phyloP scores from a whole-genome alignment of 768 basidiomycete species.

The Panus rudis region DNA sequence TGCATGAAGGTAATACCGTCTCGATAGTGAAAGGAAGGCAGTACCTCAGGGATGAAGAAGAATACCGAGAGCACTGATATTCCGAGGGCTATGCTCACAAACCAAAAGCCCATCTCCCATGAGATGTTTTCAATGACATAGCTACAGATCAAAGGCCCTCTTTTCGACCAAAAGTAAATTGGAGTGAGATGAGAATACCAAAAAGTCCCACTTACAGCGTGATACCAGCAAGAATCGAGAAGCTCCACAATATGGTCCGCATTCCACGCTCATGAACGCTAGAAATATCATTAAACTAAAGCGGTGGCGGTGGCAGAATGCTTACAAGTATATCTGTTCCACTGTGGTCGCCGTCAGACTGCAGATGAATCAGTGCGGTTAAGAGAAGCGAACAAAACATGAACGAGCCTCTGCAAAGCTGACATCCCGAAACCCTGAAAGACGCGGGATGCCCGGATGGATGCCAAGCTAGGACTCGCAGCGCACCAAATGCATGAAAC shows the following conservation, averaged over 20 bases:
- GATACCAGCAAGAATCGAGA: constrained; percentile 36
- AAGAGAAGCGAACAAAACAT: background rate
- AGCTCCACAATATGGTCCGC: constrained; percentile 38
- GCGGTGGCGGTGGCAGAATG: background rate
- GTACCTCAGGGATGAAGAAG: constrained; percentile 38
- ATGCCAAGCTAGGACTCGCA: constrained; percentile 32
- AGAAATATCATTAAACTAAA: background rate
- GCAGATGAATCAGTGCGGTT: too few relatives aligned
- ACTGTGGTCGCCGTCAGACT: constrained; percentile 36
- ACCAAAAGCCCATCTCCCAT: constrained; percentile 42
- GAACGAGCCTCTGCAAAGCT: constrained; percentile 30
- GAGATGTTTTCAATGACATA: constrained; percentile 38
- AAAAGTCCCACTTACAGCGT: constrained; percentile 26
- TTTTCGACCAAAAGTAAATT: constrained; percentile 6
- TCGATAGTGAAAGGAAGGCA: too few relatives aligned
- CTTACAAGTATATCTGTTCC: constrained; percentile 37
- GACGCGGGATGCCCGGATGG: constrained; percentile 35
- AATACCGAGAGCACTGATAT: constrained; percentile 31
- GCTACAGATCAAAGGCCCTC: constrained; percentile 38
- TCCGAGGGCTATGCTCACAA: constrained; percentile 37
- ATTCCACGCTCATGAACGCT: constrained; percentile 39
- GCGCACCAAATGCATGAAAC: constrained; percentile 40
- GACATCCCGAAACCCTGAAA: constrained; percentile 44
- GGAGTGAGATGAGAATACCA: background rate
- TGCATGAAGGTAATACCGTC: too few relatives aligned